These are phyloP conservation scores for Trichophaea hybrida DNA, from an alignment of 2,329 filamentous ascomycete genomes.

Conservation along the genomic window DNA sequence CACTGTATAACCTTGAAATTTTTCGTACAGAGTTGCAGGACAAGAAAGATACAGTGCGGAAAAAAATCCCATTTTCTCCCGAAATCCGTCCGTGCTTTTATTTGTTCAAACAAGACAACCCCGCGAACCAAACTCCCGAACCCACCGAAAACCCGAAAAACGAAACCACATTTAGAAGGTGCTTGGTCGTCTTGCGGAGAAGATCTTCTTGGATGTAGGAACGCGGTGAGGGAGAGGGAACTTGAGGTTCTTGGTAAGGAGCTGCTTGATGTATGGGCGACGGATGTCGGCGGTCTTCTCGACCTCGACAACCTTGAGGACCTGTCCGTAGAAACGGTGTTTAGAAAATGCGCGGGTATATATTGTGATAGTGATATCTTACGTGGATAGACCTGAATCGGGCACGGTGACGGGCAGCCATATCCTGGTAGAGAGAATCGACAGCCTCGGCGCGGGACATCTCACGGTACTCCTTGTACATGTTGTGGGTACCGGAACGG, in stretches of 20 bases:
- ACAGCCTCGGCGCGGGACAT: conserved; percentile 92
- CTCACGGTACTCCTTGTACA: conserved; percentile 99
- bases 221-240: conserved; percentile 98
- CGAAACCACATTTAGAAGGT: conserved; percentile 48
- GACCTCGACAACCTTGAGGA: conserved; percentile 95
- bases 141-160: background rate
- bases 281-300: conserved; percentile 90
- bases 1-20: background rate
- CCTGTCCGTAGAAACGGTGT: conserved; percentile 39
- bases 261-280: conserved; percentile 99
- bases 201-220: conserved; percentile 78
- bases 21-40: background rate
- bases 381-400: conserved; percentile 98
- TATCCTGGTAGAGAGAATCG: conserved; percentile 96
- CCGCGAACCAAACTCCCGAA: conserved; percentile 2
- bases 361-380: conserved; percentile 37
- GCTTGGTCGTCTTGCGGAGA: conserved; percentile 80
- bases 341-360: background rate
- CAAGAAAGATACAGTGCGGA: background rate
- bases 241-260: conserved; percentile 83
- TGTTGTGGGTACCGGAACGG: conserved; percentile 99
- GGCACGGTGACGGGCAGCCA: conserved; percentile 96
- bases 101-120: background rate
- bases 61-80: background rate
- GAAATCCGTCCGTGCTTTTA: conserved; percentile 3